A percentile compares a stretch with the other conserved stretches of the same genome.
phyloP scores from a whole-genome alignment of 768 basidiomycete species.

The Chiua virens region DNA sequence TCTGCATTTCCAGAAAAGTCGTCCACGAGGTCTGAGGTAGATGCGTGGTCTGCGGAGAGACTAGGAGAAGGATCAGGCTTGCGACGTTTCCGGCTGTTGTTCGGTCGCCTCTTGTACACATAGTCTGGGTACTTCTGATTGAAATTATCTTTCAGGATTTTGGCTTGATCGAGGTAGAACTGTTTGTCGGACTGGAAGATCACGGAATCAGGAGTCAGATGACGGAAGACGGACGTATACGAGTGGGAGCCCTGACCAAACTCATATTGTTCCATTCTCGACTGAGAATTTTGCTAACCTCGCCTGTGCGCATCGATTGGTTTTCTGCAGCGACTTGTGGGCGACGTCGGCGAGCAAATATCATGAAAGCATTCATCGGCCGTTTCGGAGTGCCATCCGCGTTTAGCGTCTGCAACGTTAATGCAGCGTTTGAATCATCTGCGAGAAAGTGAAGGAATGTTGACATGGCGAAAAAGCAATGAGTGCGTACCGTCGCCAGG shows the following conservation, averaged over 20 bases:
- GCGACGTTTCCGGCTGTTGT: constrained; percentile 75
- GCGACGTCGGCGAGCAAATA: constrained; percentile 78
- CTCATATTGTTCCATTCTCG: constrained; percentile 85
- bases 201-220: constrained; percentile 13
- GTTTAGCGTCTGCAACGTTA: constrained; percentile 81
- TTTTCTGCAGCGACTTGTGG: constrained; percentile 87
- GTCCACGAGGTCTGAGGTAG: constrained; percentile 34
- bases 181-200: constrained; percentile 68
- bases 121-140: constrained; percentile 88
- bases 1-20: constrained; percentile 27
- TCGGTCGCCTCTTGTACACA: constrained; percentile 83
- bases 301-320: constrained; percentile 87
- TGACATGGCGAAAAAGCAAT: constrained; percentile 7
- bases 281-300: constrained; percentile 85
- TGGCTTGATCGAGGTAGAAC: constrained; percentile 86
- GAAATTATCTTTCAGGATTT: constrained; percentile 82
- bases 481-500: constrained; percentile 46
- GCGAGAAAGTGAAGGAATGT: constrained; percentile 11
- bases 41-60: constrained; percentile 30
- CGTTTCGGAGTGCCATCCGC: constrained; percentile 86
- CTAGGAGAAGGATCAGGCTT: constrained; percentile 36
- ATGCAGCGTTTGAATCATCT: constrained; percentile 44
- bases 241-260: constrained; percentile 46
- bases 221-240: constrained; percentile 1
- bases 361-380: constrained; percentile 95